phyloP scores from a whole-genome alignment of 345 rosid genomes.

The Murraya paniculata region DNA sequence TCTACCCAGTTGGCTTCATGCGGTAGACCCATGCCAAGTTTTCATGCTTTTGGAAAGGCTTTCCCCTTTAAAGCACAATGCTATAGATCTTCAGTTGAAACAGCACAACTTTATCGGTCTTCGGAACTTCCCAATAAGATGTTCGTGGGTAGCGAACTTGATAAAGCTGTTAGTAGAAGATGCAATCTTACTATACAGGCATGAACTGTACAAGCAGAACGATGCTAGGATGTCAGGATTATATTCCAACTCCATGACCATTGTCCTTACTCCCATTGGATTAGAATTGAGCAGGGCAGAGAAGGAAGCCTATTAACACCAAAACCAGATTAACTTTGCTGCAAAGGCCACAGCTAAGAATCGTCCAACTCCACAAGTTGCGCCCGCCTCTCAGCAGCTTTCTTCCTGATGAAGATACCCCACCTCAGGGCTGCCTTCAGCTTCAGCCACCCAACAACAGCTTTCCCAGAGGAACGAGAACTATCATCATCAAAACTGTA shows the following conservation, averaged over 20 bases:
- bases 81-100: constrained; percentile 1
- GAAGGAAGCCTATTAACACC: constrained; percentile 7
- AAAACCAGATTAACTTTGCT: constrained; percentile 17
- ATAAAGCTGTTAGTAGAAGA: neutral
- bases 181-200: constrained; percentile 11
- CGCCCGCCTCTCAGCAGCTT: constrained; percentile 92
- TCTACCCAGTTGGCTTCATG: neutral
- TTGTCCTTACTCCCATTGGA: neutral
- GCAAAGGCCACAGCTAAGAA: constrained; percentile 14
- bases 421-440: constrained; percentile 97
- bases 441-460: constrained; percentile 97
- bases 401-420: constrained; percentile 89
- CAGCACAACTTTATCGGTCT: neutral
- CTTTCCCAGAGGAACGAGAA: constrained; percentile 63
- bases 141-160: neutral
- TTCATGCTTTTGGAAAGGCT: constrained; percentile 12
- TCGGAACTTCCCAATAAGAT: neutral
- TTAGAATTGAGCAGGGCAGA: neutral
- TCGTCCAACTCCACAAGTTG: constrained; percentile 80
- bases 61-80: neutral
- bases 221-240: constrained; percentile 6
- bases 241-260: constrained; percentile 3
- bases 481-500: constrained; percentile 46
- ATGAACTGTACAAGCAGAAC: constrained; percentile 7
- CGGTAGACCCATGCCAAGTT: constrained; percentile 5